These are phyloP conservation scores for Beta macrorhiza DNA, from an alignment of 179 eudicot species.

Conservation along the genomic window DNA sequence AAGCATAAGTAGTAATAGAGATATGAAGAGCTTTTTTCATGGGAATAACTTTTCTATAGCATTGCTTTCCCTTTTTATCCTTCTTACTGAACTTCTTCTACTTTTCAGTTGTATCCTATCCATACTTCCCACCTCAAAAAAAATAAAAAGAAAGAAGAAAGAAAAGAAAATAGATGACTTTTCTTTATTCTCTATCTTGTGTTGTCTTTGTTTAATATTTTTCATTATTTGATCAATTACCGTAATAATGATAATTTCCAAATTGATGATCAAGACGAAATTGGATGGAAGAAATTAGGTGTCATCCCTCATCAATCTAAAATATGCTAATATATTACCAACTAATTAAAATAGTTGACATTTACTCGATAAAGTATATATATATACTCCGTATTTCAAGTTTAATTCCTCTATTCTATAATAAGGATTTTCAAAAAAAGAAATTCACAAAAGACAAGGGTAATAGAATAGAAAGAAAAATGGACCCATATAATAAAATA, in stretches of 20 bases:
- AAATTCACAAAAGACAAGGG: too few species aligned
- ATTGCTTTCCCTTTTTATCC: constrained; percentile 11
- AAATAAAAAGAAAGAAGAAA: not conserved
- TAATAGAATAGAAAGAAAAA: too few species aligned
- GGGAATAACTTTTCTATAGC: constrained; percentile 17
- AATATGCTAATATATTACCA: too few species aligned
- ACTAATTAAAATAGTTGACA: too few species aligned
- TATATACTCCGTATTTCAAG: too few species aligned
- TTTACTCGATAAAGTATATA: too few species aligned
- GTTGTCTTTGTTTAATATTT: constrained; percentile 6
- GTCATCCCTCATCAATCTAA: too few species aligned
- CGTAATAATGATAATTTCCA: not conserved
- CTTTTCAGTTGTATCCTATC: constrained; percentile 23
- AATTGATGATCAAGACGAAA: too few species aligned
- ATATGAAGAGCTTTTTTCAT: constrained; percentile 2
- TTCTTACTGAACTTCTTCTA: constrained; percentile 12
- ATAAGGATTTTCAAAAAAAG: too few species aligned
- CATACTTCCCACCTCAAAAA: constrained; percentile 8
- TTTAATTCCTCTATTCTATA: too few species aligned
- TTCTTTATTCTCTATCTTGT: constrained; percentile 2
- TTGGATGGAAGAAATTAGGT: too few species aligned
- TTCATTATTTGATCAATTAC: not conserved
- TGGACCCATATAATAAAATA: too few species aligned
- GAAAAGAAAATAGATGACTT: not conserved
- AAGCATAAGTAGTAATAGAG: not conserved